These are phyloP conservation scores for Trametes gibbosa DNA, from an alignment of 768 basidiomycete species.

Conservation along the genomic window DNA sequence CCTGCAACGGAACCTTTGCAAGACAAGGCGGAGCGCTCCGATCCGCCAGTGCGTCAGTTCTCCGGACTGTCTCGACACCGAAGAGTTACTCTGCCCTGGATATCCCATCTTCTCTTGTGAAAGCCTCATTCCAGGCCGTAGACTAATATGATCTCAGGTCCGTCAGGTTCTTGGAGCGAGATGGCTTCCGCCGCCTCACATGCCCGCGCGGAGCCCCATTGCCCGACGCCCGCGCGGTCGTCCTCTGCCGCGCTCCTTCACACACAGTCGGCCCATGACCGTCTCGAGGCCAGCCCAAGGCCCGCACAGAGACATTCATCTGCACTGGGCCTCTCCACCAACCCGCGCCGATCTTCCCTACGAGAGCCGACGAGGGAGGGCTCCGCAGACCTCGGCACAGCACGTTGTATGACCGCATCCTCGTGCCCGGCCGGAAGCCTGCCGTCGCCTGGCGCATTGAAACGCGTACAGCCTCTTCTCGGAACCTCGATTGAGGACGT, in stretches of 20 bases:
- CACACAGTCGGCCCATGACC: neutral
- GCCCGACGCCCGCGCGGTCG: neutral
- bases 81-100: no score
- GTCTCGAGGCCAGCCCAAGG: neutral
- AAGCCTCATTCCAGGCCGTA: no score
- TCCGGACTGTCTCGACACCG: no score
- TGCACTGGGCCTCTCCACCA: neutral
- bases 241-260: neutral
- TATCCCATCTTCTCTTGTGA: no score
- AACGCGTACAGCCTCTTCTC: constrained; percentile 4
- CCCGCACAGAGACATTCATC: neutral
- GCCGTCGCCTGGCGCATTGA: constrained; percentile 2
- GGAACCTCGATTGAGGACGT: neutral
- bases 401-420: constrained; percentile 1
- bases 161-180: neutral
- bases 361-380: neutral
- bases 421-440: constrained; percentile 7
- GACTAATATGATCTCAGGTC: no score
- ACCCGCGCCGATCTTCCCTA: neutral
- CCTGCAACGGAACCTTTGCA: no score
- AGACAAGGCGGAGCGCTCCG: no score
- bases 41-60: neutral
- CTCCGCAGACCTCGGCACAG: neutral
- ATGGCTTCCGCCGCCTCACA: neutral
- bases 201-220: neutral